Evolutionary conservation across 768 basidiomycete genomes (phyloP), one percentile per base, ranked within the genome.

Genomic region (Sporobolomyces pararoseus): DNA sequence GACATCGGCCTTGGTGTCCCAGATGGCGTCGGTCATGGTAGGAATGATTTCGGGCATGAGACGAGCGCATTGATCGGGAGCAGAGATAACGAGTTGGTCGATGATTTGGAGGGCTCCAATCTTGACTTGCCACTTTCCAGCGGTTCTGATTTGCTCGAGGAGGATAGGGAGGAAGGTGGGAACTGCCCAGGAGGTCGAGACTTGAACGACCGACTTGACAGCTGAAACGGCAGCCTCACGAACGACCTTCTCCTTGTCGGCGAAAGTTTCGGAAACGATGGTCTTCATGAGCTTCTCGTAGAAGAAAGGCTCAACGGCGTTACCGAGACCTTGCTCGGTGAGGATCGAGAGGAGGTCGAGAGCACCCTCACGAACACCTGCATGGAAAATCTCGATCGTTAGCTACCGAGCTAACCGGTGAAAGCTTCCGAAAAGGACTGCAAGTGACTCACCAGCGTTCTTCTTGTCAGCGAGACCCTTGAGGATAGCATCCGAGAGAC

Each of bases 11-110:
- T 83, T 47, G 91, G 89, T 54, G 95, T 93, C 92, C 77, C 86
- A 82, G 80, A 97, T 98, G 66, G 94, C 96, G 80, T 97, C 95
- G 77, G 94, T 92, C 91, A 98, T 92, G 17, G 90, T 88, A 31
- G 94, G 94, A 66, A 98, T 84, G 51, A 90, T 85, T 16, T 82
- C 81, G 39, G 86, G 92, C 61, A 97, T 78, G 44, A 68, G 62
- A 51, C 63, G 54, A 37, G 77, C 74, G 69, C 71, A 73, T 65
- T 77, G 77, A n/a, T 68, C 74, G 21, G 77, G 70, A 17, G 76
- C 68, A 7, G 72, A 74, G 71, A 65, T 47, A 72, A 78, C 71
- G 76, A 78, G 77, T 68, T 71, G 63, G 69, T 76, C 75, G 79
- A 97, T 84, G 13, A 91, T 86, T 75, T 94, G 90, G 46, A 98